Conservation (phyloP, 2,329 filamentous ascomycete genomes). For the Colletotrichum sp. region DNA sequence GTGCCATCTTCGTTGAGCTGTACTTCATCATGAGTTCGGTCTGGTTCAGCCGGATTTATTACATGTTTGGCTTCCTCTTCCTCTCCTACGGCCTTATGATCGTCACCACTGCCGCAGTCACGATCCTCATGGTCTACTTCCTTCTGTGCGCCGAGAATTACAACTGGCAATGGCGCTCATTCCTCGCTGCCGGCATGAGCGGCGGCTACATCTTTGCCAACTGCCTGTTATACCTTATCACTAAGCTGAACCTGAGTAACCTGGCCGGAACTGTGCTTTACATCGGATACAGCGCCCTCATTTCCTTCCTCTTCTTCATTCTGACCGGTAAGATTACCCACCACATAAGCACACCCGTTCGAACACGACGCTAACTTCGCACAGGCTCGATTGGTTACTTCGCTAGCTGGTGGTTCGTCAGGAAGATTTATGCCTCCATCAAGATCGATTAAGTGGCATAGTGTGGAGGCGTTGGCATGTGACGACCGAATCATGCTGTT, state of each 20-base stretch:
- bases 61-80: constrained; percentile 99
- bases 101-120: constrained; percentile 90
- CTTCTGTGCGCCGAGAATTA: constrained; percentile 96
- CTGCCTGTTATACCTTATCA: constrained; percentile 88
- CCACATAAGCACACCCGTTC: neutral
- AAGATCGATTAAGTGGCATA: constrained; percentile 78
- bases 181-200: constrained; percentile 88
- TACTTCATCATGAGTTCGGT: constrained; percentile 99
- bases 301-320: constrained; percentile 92
- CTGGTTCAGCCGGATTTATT: constrained; percentile 99
- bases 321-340: constrained; percentile 79
- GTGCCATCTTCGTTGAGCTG: constrained; percentile 96
- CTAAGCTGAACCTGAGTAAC: constrained; percentile 83
- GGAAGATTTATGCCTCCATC: constrained; percentile 95
- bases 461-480: neutral
- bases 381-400: constrained; percentile 94
- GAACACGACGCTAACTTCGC: neutral
- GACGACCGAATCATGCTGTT: neutral
- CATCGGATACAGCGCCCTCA: constrained; percentile 87
- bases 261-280: constrained; percentile 90
- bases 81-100: constrained; percentile 98
- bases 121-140: constrained; percentile 95
- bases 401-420: constrained; percentile 91
- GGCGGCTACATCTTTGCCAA: constrained; percentile 92
- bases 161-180: constrained; percentile 98